Base-by-base conservation (phyloP, 2,329 filamentous ascomycete genomes). In the Lasiodiplodia sp. region DNA sequence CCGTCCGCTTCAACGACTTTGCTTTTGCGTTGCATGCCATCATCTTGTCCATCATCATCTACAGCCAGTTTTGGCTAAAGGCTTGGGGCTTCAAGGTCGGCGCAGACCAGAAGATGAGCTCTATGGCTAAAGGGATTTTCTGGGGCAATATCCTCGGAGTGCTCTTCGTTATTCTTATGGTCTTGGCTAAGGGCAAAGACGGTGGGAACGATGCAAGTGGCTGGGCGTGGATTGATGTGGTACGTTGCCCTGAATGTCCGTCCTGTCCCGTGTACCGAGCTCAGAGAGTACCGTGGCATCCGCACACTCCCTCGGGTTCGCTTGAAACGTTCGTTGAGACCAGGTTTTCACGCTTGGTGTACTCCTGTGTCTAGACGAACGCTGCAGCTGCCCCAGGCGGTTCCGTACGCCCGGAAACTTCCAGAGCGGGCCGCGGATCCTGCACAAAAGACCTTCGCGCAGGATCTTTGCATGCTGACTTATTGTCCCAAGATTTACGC, bases 1-100 rank as follows among this genome's bases (percentile, higher is more conserved):
- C 94, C 0, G 94, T 97, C 37, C 89, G 91, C 67, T 88, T 93
- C 81, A 98, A 98, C 81, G 96, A 99, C 81, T 86, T 98, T 69
- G 88, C 90, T 16, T 98, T 98, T 78, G 94, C 94, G 18, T 83
- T 88, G 3, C 94, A 98, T 81, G 95, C 92, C 40, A 84, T 93
- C 18, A 71, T 94, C 11, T 82, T 97, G 71, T 93, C 90, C 73
- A 74, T 87, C 53, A 78, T 97, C 67, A 88, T 89, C n/a, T 90
- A 91, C 70, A 92, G 89, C 60, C 95, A 97, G 79, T 91, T 96
- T 75, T 88, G 87, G 73, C 87, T 89, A 2, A 73, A 76, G 2
- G 79, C 93, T 12, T 98, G 95, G 94, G 88, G 90, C 0, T 96
- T 97, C 76, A 83, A 87, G 52, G 87, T 87, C 16, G 87, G 85